Base-by-base conservation (phyloP, 2,329 filamentous ascomycete genomes). In the Juglanconis oblonga region DNA sequence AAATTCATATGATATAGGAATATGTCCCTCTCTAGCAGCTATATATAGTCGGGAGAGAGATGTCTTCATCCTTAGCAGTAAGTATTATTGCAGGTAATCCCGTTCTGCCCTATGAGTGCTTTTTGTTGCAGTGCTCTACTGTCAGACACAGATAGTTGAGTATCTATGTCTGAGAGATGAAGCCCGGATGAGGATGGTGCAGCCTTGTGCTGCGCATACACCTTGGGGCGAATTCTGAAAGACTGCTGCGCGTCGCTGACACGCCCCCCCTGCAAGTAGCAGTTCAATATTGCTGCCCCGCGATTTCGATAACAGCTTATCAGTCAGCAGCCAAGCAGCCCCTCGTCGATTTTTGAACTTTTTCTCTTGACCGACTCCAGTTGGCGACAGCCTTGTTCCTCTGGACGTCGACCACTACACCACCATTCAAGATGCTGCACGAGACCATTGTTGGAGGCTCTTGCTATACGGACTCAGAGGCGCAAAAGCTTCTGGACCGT, bases 401-500 rank as follows among this genome's bases (percentile, higher is more conserved):
- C 32, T 40, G n/a, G 53, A 44, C 54, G 42, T 17, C 55, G 54
- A 51, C 47, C 35, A 47, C 38, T n/a, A 48, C 53, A 40, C 50
- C 50, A 50, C 40, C 6, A 32, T 24, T 52, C 59, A 55, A 49
- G 35, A 64, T 64, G 62, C 52, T 53, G 38, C 54, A 59, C 62
- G 32, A 64, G 57, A 55, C 52, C 4, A 52, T 62, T 36, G 35
- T 56, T 13, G 62, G 62, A 36, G 61, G 40, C 59, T 62, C 62
- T 36, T 64, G 62, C 57, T 64, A 52, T 51, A 64, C 62, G 59
- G 57, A 48, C 36, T 54, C 59, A 13, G 59, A 62, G 38, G 62
- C 59, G 10, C 53, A 62, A 48, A 62, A 64, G 55, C 62, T 64
- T n/a, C 62, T 64, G 38, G 49, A 45, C 51, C 62, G 62, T 11